phyloP scores from a whole-genome alignment of 805 yeast species.

The Lipomyces oligophaga region DNA sequence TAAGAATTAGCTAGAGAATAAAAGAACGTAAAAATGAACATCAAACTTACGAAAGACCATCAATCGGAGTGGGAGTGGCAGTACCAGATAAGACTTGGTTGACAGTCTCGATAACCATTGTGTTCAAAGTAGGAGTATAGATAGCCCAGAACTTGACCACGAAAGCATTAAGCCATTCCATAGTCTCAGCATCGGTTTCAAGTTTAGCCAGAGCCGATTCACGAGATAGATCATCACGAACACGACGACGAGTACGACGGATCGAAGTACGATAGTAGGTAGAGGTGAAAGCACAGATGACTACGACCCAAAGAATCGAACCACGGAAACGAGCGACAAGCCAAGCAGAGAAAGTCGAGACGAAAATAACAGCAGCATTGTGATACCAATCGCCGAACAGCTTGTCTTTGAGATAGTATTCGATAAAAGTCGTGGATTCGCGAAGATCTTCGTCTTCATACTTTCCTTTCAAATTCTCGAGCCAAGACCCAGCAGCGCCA shows the following conservation, averaged over 20 bases:
- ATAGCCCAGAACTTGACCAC: slow-evolving; percentile 88
- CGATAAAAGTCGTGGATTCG: slow-evolving; percentile 63
- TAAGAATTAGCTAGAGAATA: not conserved
- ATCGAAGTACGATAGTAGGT: slow-evolving; percentile 78
- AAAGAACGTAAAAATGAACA: not conserved
- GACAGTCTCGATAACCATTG: slow-evolving; percentile 77
- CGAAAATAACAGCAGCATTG: slow-evolving; percentile 64
- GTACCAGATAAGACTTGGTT: slow-evolving; percentile 78
- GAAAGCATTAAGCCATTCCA: slow-evolving; percentile 93
- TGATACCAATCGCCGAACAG: slow-evolving; percentile 97
- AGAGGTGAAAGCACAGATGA: slow-evolving; percentile 59
- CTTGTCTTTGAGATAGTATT: slow-evolving; percentile 66
- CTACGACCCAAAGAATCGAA: slow-evolving; percentile 75
- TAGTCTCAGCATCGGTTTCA: slow-evolving; percentile 84
- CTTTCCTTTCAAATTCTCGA: slow-evolving; percentile 13
- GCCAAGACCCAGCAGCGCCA: slow-evolving; percentile 16
- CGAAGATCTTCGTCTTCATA: slow-evolving; percentile 23
- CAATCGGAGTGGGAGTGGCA: slow-evolving; percentile 74
- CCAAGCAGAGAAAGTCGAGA: slow-evolving; percentile 73
- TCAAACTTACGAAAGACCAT: slow-evolving; percentile 49
- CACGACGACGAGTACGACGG: slow-evolving; percentile 66
- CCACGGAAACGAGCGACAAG: slow-evolving; percentile 71
- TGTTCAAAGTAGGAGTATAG: slow-evolving; percentile 84
- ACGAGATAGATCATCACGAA: slow-evolving; percentile 79
- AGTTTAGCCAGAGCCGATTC: slow-evolving; percentile 76